These are phyloP conservation scores for Talaromyces sp. DNA, from an alignment of 2,329 filamentous ascomycete genomes.

Conservation along the genomic window DNA sequence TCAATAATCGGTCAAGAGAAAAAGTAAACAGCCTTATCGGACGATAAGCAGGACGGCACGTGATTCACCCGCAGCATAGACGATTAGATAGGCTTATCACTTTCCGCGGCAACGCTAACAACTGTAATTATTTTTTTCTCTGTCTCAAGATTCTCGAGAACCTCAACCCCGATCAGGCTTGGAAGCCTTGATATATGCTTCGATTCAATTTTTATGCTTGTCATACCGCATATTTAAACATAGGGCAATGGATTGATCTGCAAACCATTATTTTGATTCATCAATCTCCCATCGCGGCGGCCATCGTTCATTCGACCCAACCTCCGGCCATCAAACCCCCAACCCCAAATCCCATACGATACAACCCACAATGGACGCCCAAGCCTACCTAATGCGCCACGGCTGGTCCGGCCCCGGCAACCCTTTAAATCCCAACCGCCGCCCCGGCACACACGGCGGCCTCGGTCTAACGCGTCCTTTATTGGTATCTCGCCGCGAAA, in stretches of 20 bases:
- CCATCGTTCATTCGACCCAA: neutral
- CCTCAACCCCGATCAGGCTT: neutral
- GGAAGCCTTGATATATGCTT: neutral
- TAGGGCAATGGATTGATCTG: neutral
- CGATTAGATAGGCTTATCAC: conserved; percentile 13
- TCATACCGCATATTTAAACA: neutral
- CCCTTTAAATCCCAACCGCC: conserved; percentile 69
- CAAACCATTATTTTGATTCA: neutral
- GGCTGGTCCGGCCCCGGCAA: conserved; percentile 90
- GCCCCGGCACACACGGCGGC: conserved; percentile 55
- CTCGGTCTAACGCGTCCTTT: conserved; percentile 81
- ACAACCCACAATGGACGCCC: conserved; percentile 68
- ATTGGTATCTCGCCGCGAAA: conserved; percentile 76
- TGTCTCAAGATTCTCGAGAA: neutral
- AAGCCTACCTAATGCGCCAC: conserved; percentile 77
- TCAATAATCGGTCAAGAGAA: neutral
- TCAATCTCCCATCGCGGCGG: neutral
- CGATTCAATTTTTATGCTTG: neutral
- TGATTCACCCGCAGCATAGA: neutral
- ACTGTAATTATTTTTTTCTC: neutral
- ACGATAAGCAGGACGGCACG: neutral
- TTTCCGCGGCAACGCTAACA: conserved; percentile 9
- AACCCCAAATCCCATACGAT: neutral
- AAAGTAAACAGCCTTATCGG: neutral
- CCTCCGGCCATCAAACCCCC: neutral